Base-by-base conservation (phyloP, 495 filamentous ascomycete genomes). In the Talaromyces nanjingensis region DNA sequence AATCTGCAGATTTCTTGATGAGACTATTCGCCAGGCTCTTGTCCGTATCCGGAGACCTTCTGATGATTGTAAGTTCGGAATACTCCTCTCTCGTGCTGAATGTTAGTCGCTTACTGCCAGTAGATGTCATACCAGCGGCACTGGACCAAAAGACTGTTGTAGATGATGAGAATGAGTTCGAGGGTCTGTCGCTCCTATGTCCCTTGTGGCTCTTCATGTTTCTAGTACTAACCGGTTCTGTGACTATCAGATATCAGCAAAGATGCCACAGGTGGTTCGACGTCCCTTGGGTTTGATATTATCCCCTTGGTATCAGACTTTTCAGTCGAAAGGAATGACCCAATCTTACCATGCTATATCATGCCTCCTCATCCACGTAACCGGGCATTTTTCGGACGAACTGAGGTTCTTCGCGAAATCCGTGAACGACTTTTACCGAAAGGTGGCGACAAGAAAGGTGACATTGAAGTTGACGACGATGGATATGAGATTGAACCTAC, bases 371-470 rank as follows among this genome's bases (percentile, higher is more conserved):
- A 58, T 58, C 55, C 27, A 22, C 55, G 55, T 18, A 58, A 58
- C 12, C 55, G 31, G 12, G 60, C 45, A 62, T 53, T 98, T 93
- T 55, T 94, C 93, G 1, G 94, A 93, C 9, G 98, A 77, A 31
- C 94, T 88, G 80, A 98, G 97, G 55, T 91, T 88, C 74, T 98
- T 94, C 8, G 98, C 79, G 69, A 97, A 97, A 59, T 89, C 49
- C 24, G 37, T 22, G 37, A 62, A 52, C n/a, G 37, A 29, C 60
- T 62, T 22, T 47, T 47, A 24, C 60, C 60, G 9, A 47, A 29
- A 27, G 42, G 37, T 22, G n/a, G 37, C 12, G 55, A 58, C 27
- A 31, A 24, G 33, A 39, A 11, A 31, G 18, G 37, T 22, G 39
- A 55, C 20, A 5, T 25, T 11, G 58, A 34, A 37, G 29, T 29